phyloP scores from a whole-genome alignment of 257 asterid species.

The Fraxinus cuspidata region DNA sequence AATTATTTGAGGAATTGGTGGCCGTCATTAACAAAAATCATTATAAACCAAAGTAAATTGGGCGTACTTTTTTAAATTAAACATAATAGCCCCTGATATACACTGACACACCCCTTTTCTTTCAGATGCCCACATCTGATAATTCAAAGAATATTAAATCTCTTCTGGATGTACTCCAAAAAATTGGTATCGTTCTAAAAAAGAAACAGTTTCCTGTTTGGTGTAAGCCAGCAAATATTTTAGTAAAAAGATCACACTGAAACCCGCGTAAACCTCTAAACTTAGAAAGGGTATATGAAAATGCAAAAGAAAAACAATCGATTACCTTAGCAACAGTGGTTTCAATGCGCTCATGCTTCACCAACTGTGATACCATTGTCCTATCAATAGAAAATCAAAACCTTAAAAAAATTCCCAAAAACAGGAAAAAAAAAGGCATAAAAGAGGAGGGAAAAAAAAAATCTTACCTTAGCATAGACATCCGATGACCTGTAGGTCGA shows the following conservation, averaged over 20 bases:
- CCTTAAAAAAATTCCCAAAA: not conserved
- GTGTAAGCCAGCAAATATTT: not conserved
- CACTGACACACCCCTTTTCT: not conserved
- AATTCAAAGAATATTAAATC: not conserved
- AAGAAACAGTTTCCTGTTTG: not conserved
- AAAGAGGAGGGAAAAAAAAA: not conserved
- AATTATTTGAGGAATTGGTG: not conserved
- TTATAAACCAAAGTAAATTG: not conserved
- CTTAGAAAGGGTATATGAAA: conserved; percentile 1
- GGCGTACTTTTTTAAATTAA: too few relatives aligned
- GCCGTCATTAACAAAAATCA: not conserved
- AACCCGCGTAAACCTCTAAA: conserved; percentile 23
- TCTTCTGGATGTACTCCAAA: not conserved
- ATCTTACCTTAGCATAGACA: conserved; percentile 85
- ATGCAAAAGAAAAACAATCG: not conserved
- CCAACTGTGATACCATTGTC: conserved; percentile 94
- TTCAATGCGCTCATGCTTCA: conserved; percentile 92
- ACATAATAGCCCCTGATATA: too few relatives aligned
- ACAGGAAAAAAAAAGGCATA: not conserved
- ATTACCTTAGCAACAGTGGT: conserved; percentile 88
- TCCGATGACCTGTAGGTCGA: conserved; percentile 81
- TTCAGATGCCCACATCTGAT: not conserved
- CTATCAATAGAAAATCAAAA: conserved; percentile 33
- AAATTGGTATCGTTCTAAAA: not conserved
- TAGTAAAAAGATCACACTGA: conserved; percentile 12